Base-by-base conservation (phyloP, 1,139 yeast species). In the Hanseniaspora gamundiae region DNA sequence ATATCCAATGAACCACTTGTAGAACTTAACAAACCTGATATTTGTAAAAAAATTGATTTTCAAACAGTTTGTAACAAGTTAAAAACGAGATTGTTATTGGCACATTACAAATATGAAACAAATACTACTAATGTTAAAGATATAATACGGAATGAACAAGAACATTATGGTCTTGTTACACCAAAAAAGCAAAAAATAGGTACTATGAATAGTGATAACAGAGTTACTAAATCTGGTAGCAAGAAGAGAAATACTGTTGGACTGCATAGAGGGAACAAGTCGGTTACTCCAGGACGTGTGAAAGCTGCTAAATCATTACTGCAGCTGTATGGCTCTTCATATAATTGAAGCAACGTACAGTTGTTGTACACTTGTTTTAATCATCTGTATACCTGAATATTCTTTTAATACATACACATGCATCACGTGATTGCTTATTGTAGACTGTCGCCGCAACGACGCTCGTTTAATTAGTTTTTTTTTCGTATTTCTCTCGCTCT, bases 21-120 rank as follows among this genome's bases (percentile, higher is more conserved):
- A n/a, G n/a, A n/a, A n/a, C n/a, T n/a, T n/a, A n/a, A n/a, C n/a
- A n/a, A n/a, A n/a, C n/a, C n/a, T n/a, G n/a, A n/a, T n/a, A 24
- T 9, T 24, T 24, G 8, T 24, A 7, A 6, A 7, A 9, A 24
- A 7, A 24, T 24, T 9, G 26, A 30, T 16, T 30, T 16, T 17
- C 8, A 11, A 14, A 30, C 13, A 14, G 71, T 76, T 26, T 87
- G 88, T 13, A 69, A 80, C 42, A 74, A 76, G 56, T 69, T 85
- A 55, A 80, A 80, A 57, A 67, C 78, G 53, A 76, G 88, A 54
- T 70, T 86, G 35, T 82, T 79, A 56, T 65, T 85, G 52, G 96
- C 96, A 1, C 74, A 81, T 54, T 84, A 77, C 65, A 85, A 84
- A 58, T 74, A 83, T 46, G 74, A 65, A 45, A 76, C 80, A 2